Base-by-base conservation (phyloP, 2,329 filamentous ascomycete species). In the Nigrograna mackinnonii region DNA sequence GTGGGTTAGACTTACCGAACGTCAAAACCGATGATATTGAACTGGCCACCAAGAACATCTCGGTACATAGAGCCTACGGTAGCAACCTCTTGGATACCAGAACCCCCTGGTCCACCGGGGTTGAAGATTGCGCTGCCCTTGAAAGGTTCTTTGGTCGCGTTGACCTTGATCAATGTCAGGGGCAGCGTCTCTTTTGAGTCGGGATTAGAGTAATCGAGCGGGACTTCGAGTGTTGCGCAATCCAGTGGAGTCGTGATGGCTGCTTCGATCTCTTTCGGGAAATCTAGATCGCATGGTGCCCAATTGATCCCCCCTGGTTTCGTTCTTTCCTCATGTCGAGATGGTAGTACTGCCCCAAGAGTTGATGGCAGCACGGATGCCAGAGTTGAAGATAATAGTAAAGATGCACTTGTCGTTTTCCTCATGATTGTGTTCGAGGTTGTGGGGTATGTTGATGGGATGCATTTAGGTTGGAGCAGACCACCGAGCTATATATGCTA, bases 151-250 rank as follows among this genome's bases (percentile, higher is more conserved):
- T 70, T 68, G 14, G 33, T 24, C 12, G 41, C 7, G 13, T 34
- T 16, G 11, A 37, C 30, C 17, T 28, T 44, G 1, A 71, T 62
- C 7, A 79, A 57, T 3, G 76, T 76, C 19, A 79, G 49, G 2
- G 64, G 64, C 16, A 76, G 57, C 55, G 32, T 63, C 5, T 47
- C 44, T 7, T 33, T 33, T 9, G 31, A 33, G 9, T 35, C 18
- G 3, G 35, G 17, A 12, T 49, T 28, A 2, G 40, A 34, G 39
- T 50, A 59, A 43, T 70, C 73, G 56, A 79, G 69, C 0, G 77
- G 78, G 0, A 79, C 67, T 34, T 72, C 60, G 3, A 80, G 58
- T 5, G 72, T 66, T n/a, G 77, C 74, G 46, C 77, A 79, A 49
- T 28, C 24, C 11, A 28, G 3, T 2, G 24, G 24, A 28, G 11